Base-by-base conservation (phyloP, 2,329 filamentous ascomycete species). In the Diplodia intermedia region DNA sequence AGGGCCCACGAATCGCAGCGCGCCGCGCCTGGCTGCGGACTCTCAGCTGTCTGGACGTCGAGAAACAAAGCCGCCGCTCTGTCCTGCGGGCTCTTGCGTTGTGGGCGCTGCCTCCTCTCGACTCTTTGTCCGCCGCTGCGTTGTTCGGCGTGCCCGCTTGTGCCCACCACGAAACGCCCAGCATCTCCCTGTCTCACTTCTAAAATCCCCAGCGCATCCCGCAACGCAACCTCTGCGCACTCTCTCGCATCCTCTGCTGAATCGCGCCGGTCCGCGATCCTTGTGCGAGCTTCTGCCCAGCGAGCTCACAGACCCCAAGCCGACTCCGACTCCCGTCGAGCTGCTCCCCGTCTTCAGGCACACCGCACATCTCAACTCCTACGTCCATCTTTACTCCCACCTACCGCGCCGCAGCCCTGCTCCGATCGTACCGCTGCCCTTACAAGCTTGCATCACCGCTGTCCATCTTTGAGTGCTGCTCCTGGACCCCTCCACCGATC, bases 211-310 rank as follows among this genome's bases (percentile, higher is more conserved):
- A 29, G 47, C 60, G 60, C 14, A 63, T 63, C 60, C 60, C 60
- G 50, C 60, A 63, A 15, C 43, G 26, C 60, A n/a, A 63, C 60
- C 43, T 63, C 60, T 43, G 50, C 56, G 18, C 60, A 38, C 43
- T 6, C 43, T 47, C 40, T 31, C 60, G 60, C 57, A 52, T 52
- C 60, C 47, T 63, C 20, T 63, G 9, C 50, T 65, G 62, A 65
- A 65, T 65, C 62, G 62, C 52, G 62, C 62, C 62, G 62, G 52
- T 52, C 52, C 62, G 62, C 62, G 62, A 65, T 65, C 52, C 62
- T 55, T 55, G 62, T 65, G 62, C 62, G 52, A 55, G 61, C 61
- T 20, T 53, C 61, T 29, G 61, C 49, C 31, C 31, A 43, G 33
- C 38, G 50, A n/a, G 49, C 50, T 36, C 20, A 55, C 33, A 36